Percentiles rank a stretch among this genome's conserved stretches.
Evolutionary conservation across 1,139 yeast genomes (phyloP).

Genomic region (Hansenula lynferdii): DNA sequence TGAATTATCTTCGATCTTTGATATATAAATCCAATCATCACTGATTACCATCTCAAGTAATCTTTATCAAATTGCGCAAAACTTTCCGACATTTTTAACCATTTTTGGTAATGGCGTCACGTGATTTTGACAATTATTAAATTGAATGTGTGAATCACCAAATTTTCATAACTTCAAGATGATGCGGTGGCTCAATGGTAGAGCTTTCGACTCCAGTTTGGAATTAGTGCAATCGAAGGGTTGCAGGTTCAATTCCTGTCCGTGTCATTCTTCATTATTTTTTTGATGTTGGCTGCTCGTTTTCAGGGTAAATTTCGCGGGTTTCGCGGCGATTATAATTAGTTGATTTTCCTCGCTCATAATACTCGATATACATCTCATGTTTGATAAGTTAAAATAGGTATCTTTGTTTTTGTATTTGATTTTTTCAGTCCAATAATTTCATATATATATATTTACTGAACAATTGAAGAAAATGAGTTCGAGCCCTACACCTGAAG

Average conservation of each 20-base stretch:
- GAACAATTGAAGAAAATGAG: too few relatives aligned
- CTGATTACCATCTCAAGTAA: too few relatives aligned
- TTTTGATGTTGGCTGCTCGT: slow-evolving; percentile 9
- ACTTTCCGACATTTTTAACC: too few relatives aligned
- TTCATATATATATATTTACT: too few relatives aligned
- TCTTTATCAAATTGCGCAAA: too few relatives aligned
- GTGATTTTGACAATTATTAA: too few relatives aligned
- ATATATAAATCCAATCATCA: too few relatives aligned
- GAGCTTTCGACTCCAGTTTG: slow-evolving; percentile 83
- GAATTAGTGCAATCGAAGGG: slow-evolving; percentile 54
- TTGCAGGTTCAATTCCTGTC: slow-evolving; percentile 78
- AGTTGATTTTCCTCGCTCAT: too few relatives aligned
- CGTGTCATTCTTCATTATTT: slow-evolving; percentile 46
- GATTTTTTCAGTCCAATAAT: background rate
- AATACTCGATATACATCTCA: too few relatives aligned
- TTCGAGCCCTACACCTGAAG: slow-evolving; percentile 12
- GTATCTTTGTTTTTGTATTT: background rate
- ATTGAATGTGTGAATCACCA: background rate
- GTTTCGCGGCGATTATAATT: background rate
- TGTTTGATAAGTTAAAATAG: too few relatives aligned
- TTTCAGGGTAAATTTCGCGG: background rate
- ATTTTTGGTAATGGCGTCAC: too few relatives aligned
- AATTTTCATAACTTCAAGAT: slow-evolving; percentile 11
- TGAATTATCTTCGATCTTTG: too few relatives aligned
- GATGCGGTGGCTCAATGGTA: slow-evolving; percentile 94